Evolutionary conservation across 805 yeast species (phyloP).

Genomic region (Middelhovenomyces tepae): DNA sequence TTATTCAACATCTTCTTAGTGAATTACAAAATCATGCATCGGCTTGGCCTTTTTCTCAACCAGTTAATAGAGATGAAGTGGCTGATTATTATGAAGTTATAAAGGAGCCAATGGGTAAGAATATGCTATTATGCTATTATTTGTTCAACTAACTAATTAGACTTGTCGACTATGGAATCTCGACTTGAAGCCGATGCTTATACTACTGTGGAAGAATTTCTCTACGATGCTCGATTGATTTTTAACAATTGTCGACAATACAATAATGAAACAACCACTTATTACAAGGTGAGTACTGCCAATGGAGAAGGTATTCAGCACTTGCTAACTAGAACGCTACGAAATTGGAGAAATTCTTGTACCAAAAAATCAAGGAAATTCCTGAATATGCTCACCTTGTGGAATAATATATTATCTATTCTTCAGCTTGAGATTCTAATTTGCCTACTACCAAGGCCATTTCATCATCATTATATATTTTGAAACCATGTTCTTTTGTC

Average conservation of each 20-base stretch:
- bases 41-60: conserved; percentile 95
- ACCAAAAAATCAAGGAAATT: conserved; percentile 71
- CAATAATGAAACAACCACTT: conserved; percentile 90
- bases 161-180: conserved; percentile 87
- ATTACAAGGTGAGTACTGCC: too few relatives aligned
- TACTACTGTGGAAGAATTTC: conserved; percentile 81
- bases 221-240: conserved; percentile 78
- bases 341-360: conserved; percentile 83
- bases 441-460: conserved; percentile 73
- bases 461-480: conserved; percentile 72
- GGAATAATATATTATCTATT: conserved; percentile 33
- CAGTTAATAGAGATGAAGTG: conserved; percentile 89
- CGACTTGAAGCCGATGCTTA: conserved; percentile 88
- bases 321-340: too few relatives aligned
- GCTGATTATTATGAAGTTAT: conserved; percentile 94
- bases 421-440: conserved; percentile 45
- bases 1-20: conserved; percentile 78
- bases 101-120: conserved; percentile 86
- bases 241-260: conserved; percentile 88
- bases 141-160: too few relatives aligned
- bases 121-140: background rate
- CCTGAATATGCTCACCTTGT: conserved; percentile 85
- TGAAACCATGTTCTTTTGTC: conserved; percentile 77
- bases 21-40: conserved; percentile 93
- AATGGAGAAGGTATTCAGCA: too few relatives aligned